Percentiles rank a stretch among this genome's conserved stretches.
Evolutionary conservation across 2,329 filamentous ascomycete species (phyloP).

Genomic region (Bipolaris sorokiniana): DNA sequence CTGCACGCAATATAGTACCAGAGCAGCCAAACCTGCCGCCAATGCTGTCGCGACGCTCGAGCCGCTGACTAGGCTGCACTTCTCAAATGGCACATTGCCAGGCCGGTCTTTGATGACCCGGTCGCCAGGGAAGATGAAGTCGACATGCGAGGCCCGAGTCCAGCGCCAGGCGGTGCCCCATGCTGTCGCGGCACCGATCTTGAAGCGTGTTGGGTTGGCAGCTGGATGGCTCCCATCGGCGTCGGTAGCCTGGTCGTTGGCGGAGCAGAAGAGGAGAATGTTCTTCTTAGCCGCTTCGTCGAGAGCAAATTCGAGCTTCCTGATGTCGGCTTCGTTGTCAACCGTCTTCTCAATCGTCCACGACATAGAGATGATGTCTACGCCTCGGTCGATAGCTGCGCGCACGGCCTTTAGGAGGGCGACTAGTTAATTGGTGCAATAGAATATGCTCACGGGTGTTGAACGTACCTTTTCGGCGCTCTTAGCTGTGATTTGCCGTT

Average conservation of each 20-base stretch:
- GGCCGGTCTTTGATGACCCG: neutral
- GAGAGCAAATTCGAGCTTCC: neutral
- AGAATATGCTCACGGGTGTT: neutral
- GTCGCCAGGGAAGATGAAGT: neutral
- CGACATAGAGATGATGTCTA: neutral
- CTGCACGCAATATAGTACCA: neutral
- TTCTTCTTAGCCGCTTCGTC: neutral
- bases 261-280: neutral
- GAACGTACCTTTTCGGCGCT: neutral
- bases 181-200: neutral
- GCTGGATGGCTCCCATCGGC: neutral
- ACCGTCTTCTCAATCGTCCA: neutral
- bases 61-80: neutral
- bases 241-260: neutral
- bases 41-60: neutral
- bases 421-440: neutral
- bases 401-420: neutral
- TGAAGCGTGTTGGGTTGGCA: neutral
- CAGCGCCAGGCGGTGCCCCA: neutral
- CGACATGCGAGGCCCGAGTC: neutral
- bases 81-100: neutral
- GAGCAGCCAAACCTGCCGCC: neutral
- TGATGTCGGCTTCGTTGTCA: neutral
- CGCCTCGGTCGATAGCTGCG: neutral
- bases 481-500: neutral